Base-by-base conservation (phyloP, 106 monocot genomes). In the Allium sativum region DNA sequence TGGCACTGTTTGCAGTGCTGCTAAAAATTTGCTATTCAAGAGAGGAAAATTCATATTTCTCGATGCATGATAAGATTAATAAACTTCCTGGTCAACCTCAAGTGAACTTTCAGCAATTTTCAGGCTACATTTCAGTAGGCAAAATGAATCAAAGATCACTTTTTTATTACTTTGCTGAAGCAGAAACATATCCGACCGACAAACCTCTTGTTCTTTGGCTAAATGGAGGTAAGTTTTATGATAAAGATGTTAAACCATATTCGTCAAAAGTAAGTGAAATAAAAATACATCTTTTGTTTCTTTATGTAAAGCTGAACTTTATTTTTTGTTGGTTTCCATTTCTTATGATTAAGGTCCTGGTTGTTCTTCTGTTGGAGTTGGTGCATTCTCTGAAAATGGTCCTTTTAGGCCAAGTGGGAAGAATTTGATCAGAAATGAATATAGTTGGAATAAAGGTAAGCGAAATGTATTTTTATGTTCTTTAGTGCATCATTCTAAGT, bases 361-460 rank as follows among this genome's bases (percentile, higher is more conserved):
- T 21, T 96, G 96, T 44, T 96, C 96, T 48, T 96, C 96, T 21
- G 74, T 96, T 44, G 96, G 96, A 65, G 91, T 96, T 59, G 96
- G 96, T 12, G 96, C 96, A 56, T 96, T 96, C 75, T 96, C 96
- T 64, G 96, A 96, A 72, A 96, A 96, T 72, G 96, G 96, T 17
- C 96, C 91, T 61, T 96, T 96, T 61, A 84, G 90, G 44, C 96
- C 96, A 19, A 96, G 82, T 67, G 82, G 90, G 16, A 70, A 76
- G 45, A 53, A 69, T 60, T 72, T 96, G 59, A 74, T 84, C 72
- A 84, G 62, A 55, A 96, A 91, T 72, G 87, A 84, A 71, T 70
- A 91, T 72, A 96, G 96, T 66, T 96, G 96, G 96, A 96, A 91
- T 69, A 96, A 78, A 96, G 96, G 96, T 96, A 46, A 46, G 2